Evolutionary conservation across 1,284 basidiomycete genomes (phyloP).

Genomic region (Meira miltonrushii): DNA sequence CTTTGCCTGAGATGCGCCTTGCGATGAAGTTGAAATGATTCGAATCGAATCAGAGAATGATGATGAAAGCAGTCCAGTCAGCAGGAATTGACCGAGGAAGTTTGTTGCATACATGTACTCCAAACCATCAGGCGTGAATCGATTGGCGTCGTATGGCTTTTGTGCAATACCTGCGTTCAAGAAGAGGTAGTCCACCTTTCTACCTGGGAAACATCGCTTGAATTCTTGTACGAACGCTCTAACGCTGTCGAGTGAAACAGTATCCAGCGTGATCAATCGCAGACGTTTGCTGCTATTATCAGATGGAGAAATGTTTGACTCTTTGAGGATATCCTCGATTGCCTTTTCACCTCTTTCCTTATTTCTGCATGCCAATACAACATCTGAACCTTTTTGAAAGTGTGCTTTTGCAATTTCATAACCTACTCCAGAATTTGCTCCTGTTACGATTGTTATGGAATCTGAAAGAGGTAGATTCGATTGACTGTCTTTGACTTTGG

Average conservation of each 20-base stretch:
- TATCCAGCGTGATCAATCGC: neutral
- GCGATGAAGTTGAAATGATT: slow-evolving; percentile 4
- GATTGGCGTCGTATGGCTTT: neutral
- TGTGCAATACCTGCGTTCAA: slow-evolving; percentile 7
- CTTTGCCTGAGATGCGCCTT: neutral
- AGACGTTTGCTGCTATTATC: neutral
- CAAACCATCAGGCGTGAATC: slow-evolving; percentile 2
- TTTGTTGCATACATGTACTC: slow-evolving; percentile 4
- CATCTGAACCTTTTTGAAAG: neutral
- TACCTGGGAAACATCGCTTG: neutral
- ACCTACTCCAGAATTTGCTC: neutral
- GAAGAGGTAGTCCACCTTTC: slow-evolving; percentile 7
- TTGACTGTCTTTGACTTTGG: neutral
- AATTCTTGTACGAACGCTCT: neutral
- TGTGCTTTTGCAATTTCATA: slow-evolving; percentile 5
- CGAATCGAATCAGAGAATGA: neutral
- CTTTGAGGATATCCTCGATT: neutral
- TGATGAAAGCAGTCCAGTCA: neutral
- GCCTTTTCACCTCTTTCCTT: neutral
- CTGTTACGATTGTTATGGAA: slow-evolving; percentile 3
- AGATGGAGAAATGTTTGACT: neutral
- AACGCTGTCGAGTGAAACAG: neutral
- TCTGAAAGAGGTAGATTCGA: neutral
- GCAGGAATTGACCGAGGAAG: slow-evolving; percentile 1
- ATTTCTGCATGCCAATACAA: neutral